Evolutionary conservation across 192 early-diverging fungal genomes (phyloP).

Genomic region (Coemansia sp.): DNA sequence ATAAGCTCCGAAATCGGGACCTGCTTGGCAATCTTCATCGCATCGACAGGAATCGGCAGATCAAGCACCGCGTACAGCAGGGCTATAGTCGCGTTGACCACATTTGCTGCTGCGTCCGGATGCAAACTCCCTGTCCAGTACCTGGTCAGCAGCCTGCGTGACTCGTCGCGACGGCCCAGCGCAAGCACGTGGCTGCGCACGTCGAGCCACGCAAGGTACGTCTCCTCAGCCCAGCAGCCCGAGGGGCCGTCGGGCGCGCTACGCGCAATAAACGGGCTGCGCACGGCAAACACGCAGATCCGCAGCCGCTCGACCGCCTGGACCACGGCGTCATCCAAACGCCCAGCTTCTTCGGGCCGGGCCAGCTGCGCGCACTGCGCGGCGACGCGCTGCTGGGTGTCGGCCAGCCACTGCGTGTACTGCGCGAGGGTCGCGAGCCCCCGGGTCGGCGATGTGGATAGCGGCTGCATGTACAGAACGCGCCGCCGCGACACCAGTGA

Average conservation of each 20-base stretch:
- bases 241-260: not conserved
- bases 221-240: constrained; percentile 21
- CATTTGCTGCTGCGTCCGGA: not conserved
- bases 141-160: constrained; percentile 3
- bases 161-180: constrained; percentile 4
- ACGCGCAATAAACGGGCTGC: not conserved
- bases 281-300: constrained; percentile 16
- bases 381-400: not conserved
- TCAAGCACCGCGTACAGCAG: constrained; percentile 23
- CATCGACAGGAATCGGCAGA: constrained; percentile 18
- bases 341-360: not conserved
- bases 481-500: not conserved
- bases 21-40: constrained; percentile 14
- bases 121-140: constrained; percentile 19
- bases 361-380: constrained; percentile 6
- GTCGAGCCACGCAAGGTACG: constrained; percentile 28
- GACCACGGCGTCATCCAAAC: not conserved
- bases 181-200: constrained; percentile 12
- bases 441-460: not conserved
- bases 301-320: constrained; percentile 16
- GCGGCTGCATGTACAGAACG: constrained; percentile 37
- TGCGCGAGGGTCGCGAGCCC: not conserved
- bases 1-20: constrained; percentile 20
- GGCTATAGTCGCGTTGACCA: not conserved
- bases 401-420: constrained; percentile 19